Evolutionary conservation across 371 early-diverging fungal genomes (phyloP), one percentile per base, ranked within the genome.

Genomic region (Apophysomyces elegans): DNA sequence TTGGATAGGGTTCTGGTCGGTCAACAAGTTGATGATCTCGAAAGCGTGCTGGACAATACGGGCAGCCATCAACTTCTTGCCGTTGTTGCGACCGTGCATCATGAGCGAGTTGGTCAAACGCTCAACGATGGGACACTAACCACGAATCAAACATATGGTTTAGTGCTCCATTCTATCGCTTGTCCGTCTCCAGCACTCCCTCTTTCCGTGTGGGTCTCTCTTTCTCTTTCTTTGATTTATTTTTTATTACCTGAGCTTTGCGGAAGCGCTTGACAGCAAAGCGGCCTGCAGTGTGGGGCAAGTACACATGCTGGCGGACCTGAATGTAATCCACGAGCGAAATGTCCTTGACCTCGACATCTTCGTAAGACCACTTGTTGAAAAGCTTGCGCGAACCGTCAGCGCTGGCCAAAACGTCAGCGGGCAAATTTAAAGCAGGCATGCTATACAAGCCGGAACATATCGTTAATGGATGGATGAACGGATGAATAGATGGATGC

Each of bases 11-110:
- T 99, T 99, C 83, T 90, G 90, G 83, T 98, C 98, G 77, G 99
- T 98, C 83, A 98, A 90, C 76, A 96, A 89, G 93, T 99, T 84
- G 82, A 99, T 95, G 88, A 99, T 99, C 84, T 98, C 96, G 82
- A 99, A 99, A 69, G 99, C 96, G 89, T 99, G 97, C 91, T 98
- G 96, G 81, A 99, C 94, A 76, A 98, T 97, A 78, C 98, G 96
- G 73, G 94, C 93, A 78, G 99, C 98, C 94, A 99, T 93, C 72
- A 97, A 88, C 91, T 99, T 99, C 94, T 99, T 99, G 76, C 99
- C 99, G 92, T 97, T 99, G 95, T 99, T 99, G 83, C 99, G 98
- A 74, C 99, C 99, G 91, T 98, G 96, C 96, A 99, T 99, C 99
- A 99, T 99, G 71, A 99, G 89, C 70, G 97, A 95, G 93, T 98